Percentiles rank a stretch among this genome's conserved stretches.
Conservation (phyloP, 2,329 filamentous ascomycete genomes). For the Tolypocladium nubicola region DNA sequence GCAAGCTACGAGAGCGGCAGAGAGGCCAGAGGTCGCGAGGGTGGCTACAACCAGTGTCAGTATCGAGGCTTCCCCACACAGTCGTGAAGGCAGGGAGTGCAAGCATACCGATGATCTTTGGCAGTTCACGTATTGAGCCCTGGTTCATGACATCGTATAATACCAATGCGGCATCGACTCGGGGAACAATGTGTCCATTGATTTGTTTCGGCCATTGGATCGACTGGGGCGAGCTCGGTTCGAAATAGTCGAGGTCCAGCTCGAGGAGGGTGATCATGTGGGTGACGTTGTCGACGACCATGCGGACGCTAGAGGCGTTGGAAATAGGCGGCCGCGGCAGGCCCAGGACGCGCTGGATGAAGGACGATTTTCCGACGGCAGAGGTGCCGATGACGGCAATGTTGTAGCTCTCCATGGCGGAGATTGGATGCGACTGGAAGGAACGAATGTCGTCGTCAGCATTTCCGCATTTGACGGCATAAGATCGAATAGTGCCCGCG, state of each 20-base stretch:
- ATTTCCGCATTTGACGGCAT: neutral
- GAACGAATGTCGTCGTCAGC: slow-evolving; percentile 4
- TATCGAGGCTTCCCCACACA: neutral
- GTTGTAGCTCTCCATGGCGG: slow-evolving; percentile 48
- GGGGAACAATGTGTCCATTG: slow-evolving; percentile 60
- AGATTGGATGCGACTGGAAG: slow-evolving; percentile 16
- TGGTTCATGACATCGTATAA: slow-evolving; percentile 81
- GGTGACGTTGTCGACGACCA: slow-evolving; percentile 46
- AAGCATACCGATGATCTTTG: slow-evolving; percentile 60
- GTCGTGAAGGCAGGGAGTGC: slow-evolving; percentile 4
- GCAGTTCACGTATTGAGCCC: slow-evolving; percentile 63
- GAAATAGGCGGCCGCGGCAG: slow-evolving; percentile 40
- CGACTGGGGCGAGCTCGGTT: slow-evolving; percentile 43
- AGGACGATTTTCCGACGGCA: slow-evolving; percentile 58
- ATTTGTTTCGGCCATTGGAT: slow-evolving; percentile 59
- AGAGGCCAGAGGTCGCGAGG: slow-evolving; percentile 60
- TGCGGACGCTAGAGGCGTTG: slow-evolving; percentile 44
- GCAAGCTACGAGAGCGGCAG: slow-evolving; percentile 73
- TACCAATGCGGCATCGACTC: slow-evolving; percentile 72
- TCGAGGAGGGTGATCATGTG: slow-evolving; percentile 54
- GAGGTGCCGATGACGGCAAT: slow-evolving; percentile 57
- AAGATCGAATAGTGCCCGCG: slow-evolving; percentile 5
- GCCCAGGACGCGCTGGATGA: slow-evolving; percentile 53
- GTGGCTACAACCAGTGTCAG: slow-evolving; percentile 43
- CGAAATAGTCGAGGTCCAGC: slow-evolving; percentile 55